Base-by-base conservation (phyloP, 805 yeast genomes). In the Yarrowia bubula region DNA sequence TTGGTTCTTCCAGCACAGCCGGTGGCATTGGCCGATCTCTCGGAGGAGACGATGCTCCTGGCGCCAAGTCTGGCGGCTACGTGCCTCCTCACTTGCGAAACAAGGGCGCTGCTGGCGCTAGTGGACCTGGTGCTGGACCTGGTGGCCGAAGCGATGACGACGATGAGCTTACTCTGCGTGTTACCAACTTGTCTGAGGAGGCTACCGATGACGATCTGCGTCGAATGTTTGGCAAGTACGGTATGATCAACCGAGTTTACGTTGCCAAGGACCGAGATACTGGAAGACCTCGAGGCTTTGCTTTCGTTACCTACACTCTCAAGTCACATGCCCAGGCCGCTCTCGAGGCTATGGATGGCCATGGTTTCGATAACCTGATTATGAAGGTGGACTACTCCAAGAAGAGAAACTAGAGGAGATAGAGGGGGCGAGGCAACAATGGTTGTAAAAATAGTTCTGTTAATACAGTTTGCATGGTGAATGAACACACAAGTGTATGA, bases 241-340 rank as follows among this genome's bases (percentile, higher is more conserved):
- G 96, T 85, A 72, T 84, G 80, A 80, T 84, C 66, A 84, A 84
- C 72, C 88, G 97, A 79, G 89, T 89, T 70, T 88, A 88, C 69
- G 82, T 95, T 66, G 92, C 92, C 67, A 89, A 90, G 80, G 90
- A 92, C 79, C 88, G 91, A 79, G 96, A 89, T 72, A 95, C 98
- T 32, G 95, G 96, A 69, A 88, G 87, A 77, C 89, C 97, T 50
- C 89, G 91, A 79, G 99, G 99, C 74, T 86, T 93, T 77, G 98
- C 98, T 6, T 95, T 90, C 77, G 96, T 92, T 69, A 87, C 93
- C 67, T 84, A 82, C 67, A 82, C 86, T 65, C 85, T 85, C 73
- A 70, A 65, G 32, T 76, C 77, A 66, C 80, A 79, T 70, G 99
- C 98, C 48, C 87, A 89, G 77, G 76, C 75, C 69, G 98, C 97